These are phyloP conservation scores for Diospyros kaki DNA, from an alignment of 148 eudicot species.

Conservation along the genomic window DNA sequence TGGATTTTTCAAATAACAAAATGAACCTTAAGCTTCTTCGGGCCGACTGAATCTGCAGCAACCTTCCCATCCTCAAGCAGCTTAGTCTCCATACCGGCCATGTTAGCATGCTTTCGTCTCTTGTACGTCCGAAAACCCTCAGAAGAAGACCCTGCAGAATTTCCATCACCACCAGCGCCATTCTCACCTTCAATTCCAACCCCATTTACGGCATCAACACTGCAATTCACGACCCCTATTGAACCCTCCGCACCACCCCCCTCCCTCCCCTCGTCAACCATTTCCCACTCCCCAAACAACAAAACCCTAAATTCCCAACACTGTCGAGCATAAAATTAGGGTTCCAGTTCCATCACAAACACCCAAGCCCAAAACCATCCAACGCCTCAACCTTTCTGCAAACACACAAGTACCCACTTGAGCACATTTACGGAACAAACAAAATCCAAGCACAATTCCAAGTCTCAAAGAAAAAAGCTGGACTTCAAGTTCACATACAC, in stretches of 20 bases:
- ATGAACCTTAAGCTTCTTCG: conserved; percentile 22
- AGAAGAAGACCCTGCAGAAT: conserved; percentile 15
- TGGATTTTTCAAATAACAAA: not conserved
- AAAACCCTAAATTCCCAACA: not conserved
- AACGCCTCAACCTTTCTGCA: conserved; percentile 9
- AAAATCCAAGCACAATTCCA: not conserved
- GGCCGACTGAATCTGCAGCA: conserved; percentile 16
- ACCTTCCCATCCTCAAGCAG: conserved; percentile 20
- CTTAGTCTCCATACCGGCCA: conserved; percentile 11
- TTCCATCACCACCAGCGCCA: conserved; percentile 15
- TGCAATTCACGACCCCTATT: not conserved
- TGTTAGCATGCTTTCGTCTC: conserved; percentile 31
- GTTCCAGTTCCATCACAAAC: not conserved
- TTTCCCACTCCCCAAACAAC: conserved; percentile 11
- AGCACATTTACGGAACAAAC: conserved; percentile 5
- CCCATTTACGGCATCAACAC: conserved; percentile 11
- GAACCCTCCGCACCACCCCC: not conserved
- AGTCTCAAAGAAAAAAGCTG: not conserved
- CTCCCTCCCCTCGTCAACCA: conserved; percentile 17
- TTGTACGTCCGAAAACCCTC: conserved; percentile 33
- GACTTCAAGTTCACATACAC: not conserved
- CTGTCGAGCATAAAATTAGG: not conserved
- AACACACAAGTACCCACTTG: conserved; percentile 7
- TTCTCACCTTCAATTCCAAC: conserved; percentile 17
- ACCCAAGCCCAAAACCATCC: not conserved